These are phyloP conservation scores for Trichoderma hamatum DNA, from an alignment of 2,329 filamentous ascomycete genomes.

Conservation along the genomic window DNA sequence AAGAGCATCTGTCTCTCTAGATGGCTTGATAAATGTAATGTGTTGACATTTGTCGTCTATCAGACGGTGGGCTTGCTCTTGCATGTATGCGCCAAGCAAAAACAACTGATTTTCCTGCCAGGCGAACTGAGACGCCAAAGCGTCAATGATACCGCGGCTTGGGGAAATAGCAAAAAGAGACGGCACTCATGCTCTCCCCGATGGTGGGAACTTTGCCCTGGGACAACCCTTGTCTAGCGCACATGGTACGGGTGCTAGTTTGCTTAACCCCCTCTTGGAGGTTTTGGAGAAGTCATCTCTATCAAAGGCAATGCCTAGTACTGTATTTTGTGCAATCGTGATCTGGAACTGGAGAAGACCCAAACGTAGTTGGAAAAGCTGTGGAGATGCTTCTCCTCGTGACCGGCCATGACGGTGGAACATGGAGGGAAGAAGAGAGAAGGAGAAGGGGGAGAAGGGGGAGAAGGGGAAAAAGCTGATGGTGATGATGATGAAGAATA, in stretches of 20 bases:
- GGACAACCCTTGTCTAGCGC: constrained; percentile 36
- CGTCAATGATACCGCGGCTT: neutral
- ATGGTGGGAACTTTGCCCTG: constrained; percentile 31
- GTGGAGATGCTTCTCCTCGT: neutral
- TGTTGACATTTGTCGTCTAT: neutral
- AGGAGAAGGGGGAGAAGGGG: too few relatives aligned
- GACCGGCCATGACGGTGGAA: neutral
- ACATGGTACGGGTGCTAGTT: constrained; percentile 26
- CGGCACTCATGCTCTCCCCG: constrained; percentile 22
- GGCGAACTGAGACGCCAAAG: neutral
- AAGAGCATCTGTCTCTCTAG: neutral
- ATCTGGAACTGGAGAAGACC: neutral
- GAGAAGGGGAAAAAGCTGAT: neutral
- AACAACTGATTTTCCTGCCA: neutral
- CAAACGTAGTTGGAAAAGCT: neutral
- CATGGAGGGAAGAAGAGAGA: neutral
- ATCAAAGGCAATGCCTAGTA: neutral
- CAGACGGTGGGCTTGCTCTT: neutral
- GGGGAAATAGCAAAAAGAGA: neutral
- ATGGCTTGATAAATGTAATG: neutral
- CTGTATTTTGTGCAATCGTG: neutral
- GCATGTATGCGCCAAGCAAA: neutral
- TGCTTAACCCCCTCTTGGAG: neutral
- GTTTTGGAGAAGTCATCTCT: neutral
- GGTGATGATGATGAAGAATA: neutral